Conservation (phyloP, 192 early-diverging fungal genomes). For the Backusella parvicylindrica region DNA sequence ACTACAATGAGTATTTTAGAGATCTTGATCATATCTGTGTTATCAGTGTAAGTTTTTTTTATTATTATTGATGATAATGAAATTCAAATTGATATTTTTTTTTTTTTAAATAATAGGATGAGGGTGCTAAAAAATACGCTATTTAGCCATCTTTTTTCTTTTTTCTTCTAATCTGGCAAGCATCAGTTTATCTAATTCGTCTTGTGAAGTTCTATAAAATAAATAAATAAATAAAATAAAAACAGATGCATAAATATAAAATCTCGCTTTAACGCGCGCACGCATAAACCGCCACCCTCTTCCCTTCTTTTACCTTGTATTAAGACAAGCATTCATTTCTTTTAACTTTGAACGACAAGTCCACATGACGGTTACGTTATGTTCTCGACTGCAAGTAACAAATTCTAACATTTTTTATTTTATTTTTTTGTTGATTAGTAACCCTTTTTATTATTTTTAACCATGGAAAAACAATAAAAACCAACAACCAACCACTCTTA, state of each 20-base stretch:
- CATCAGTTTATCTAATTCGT: slow-evolving; percentile 52
- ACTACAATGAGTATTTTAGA: slow-evolving; percentile 89
- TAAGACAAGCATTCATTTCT: slow-evolving; percentile 49
- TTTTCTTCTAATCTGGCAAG: slow-evolving; percentile 26
- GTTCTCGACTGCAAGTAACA: slow-evolving; percentile 51
- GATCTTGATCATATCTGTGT: slow-evolving; percentile 93
- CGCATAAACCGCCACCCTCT: not conserved
- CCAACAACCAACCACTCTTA: not conserved
- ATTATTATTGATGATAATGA: too few relatives aligned
- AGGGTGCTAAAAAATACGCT: slow-evolving; percentile 28
- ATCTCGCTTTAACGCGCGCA: not conserved
- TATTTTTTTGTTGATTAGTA: not conserved
- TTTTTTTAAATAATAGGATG: slow-evolving; percentile 14
- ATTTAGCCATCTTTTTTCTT: slow-evolving; percentile 2
- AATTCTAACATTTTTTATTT: slow-evolving; percentile 36
- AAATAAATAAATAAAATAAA: not conserved
- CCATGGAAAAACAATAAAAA: not conserved
- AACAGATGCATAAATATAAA: not conserved
- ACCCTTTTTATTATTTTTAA: too few relatives aligned
- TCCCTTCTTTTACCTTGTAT: slow-evolving; percentile 35
- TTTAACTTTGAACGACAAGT: slow-evolving; percentile 44
- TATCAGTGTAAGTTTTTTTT: slow-evolving; percentile 58
- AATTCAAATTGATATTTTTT: not conserved
- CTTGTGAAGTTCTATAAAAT: slow-evolving; percentile 41
- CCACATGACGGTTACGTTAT: slow-evolving; percentile 48